Base-by-base conservation (phyloP, 2,329 filamentous ascomycete genomes). In the Paraconiothyrium brasiliense region DNA sequence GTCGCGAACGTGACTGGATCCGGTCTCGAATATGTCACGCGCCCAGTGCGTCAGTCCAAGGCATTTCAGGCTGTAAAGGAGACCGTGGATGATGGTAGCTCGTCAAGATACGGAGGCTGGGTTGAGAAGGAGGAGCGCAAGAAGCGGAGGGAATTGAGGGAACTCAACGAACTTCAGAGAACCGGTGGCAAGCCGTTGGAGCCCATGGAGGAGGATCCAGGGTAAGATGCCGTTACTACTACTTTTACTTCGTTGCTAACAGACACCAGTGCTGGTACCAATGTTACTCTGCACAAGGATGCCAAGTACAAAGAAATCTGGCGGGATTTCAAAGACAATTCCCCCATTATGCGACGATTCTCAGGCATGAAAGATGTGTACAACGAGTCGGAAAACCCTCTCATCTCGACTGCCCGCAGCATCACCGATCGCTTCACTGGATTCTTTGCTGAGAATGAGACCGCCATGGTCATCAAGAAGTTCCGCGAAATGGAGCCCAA, bases 371-470 rank as follows among this genome's bases (percentile, higher is more conserved):
- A 94, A 81, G 89, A 87, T 59, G 89, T 90, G 59, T 98, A 98
- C 82, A 91, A 97, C 69, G 95, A 99, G 81, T 98, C 95, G 11
- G 95, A 99, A 76, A 99, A 99, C 79, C 94, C 95, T 7, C 85
- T 99, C 47, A 92, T 99, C 66, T 92, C 90, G 50, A 98, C 94
- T 0, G 95, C 94, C 1, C 91, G 95, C 76, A 93, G 92, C 78
- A 97, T 99, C 70, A 94, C 94, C 35, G 95, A 99, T 79, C 89
- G 91, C 60, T 89, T 99, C 43, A 93, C 92, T 50, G 93, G 95
- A 32, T 99, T 97, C 83, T 99, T 99, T 69, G 95, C 95, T 64
- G 95, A 99, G 80, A 99, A 98, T 79, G 95, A 99, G 83, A 97
- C 93, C 0, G 95, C 95, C 34, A 91, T 90, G 86, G 95, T 99